phyloP scores from a whole-genome alignment of 139 green algal species.

The Tetradesmus lagerheimii region DNA sequence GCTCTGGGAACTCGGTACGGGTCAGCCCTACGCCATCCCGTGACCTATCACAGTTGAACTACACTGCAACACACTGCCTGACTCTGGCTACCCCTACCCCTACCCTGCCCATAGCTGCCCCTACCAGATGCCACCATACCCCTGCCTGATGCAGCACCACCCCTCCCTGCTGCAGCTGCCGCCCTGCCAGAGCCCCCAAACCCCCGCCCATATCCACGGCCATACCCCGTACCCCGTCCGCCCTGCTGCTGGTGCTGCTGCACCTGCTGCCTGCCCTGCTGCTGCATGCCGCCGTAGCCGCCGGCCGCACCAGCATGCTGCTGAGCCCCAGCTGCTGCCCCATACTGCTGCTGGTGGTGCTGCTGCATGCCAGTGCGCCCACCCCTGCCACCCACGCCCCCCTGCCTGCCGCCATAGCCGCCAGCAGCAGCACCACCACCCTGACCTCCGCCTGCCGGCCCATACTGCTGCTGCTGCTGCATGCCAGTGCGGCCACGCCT shows the following conservation, averaged over 20 bases:
- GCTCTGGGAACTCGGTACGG: too few relatives aligned
- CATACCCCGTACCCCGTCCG: neutral
- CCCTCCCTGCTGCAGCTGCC: neutral
- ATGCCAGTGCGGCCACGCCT: neutral
- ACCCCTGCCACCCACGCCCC: neutral
- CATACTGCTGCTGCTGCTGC: constrained; percentile 8
- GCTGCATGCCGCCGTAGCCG: too few relatives aligned
- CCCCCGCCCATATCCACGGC: neutral
- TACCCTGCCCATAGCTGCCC: neutral
- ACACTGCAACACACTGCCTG: too few relatives aligned
- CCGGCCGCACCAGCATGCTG: too few relatives aligned
- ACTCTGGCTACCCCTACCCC: neutral
- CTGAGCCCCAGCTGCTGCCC: too few relatives aligned
- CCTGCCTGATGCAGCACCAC: neutral
- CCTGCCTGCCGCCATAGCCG: too few relatives aligned
- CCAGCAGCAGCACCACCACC: neutral
- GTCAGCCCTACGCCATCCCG: too few relatives aligned
- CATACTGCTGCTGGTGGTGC: constrained; percentile 8
- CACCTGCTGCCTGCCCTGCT: too few relatives aligned
- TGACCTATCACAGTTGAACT: too few relatives aligned
- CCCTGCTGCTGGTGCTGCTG: neutral
- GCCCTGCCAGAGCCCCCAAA: neutral
- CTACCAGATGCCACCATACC: neutral
- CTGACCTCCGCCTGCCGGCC: neutral
- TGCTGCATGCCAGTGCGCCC: too few relatives aligned